Evolutionary conservation across 2,329 filamentous ascomycete species (phyloP), one percentile per base, ranked within the genome.

Genomic region (Fusarium keratoplasticum): DNA sequence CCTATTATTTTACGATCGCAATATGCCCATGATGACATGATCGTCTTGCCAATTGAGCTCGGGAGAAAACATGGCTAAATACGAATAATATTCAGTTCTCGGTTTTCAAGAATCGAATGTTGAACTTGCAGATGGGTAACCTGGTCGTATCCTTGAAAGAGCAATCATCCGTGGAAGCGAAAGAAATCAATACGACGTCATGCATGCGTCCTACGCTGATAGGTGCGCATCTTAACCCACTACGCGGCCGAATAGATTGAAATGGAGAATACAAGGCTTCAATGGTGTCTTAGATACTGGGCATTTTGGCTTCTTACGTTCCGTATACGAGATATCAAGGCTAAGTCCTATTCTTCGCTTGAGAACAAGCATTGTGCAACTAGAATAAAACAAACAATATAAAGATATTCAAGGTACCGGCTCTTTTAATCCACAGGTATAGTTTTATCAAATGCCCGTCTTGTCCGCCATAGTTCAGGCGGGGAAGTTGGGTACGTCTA

Each of bases 361-460:
- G 18, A n/a, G 36, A 13, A 3, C 0, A 6, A 14, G 3, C 40
- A 42, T 14, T 14, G 4, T 0, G 0, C n/a, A 8, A 42, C 11
- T 42, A 0, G 25, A 29, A 50, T n/a, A 10, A 50, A 29, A n/a
- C 18, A 10, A n/a, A n/a, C 38, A 50, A 18, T 2, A 18, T 33
- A 6, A 7, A 14, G 11, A 22, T 11, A 50, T 50, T 50, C 22
- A 9, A 29, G 2, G 6, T 9, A 4, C 10, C 13, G 5, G 18
- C n/a, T 54, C 47, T 20, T 31, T 52, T 5, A 47, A 22, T 22
- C 40, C 16, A 9, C 11, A 11, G 9, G 14, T 18, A 13, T 18
- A 2, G 8, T 27, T 18, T 29, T 25, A 52, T 52, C 18, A n/a
- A 44, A 20, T 40, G 10, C 44, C 22, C 22, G n/a, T 50, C 14